Evolutionary conservation across 768 basidiomycete genomes (phyloP).

Genomic region (Pluteus cervinus): DNA sequence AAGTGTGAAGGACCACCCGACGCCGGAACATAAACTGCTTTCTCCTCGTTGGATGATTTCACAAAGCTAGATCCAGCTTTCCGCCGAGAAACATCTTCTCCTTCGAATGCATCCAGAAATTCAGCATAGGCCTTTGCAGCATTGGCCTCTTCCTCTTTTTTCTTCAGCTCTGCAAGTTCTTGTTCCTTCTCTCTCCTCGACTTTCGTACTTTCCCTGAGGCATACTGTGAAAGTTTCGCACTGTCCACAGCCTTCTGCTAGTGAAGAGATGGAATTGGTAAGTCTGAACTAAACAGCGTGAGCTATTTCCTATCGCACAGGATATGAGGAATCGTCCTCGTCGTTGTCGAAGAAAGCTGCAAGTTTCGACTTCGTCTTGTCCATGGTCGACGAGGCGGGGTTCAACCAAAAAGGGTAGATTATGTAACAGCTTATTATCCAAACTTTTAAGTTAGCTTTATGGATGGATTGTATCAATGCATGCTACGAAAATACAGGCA

Average conservation of each 20-base stretch:
- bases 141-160: constrained; percentile 73
- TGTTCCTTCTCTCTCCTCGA: constrained; percentile 89
- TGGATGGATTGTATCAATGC: neutral
- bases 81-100: constrained; percentile 49
- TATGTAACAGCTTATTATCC: too few species aligned
- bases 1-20: too few species aligned
- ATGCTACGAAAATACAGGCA: constrained; percentile 1
- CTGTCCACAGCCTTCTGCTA: constrained; percentile 86
- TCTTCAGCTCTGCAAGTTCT: constrained; percentile 88
- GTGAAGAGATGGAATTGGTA: constrained; percentile 48
- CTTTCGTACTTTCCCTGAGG: constrained; percentile 83
- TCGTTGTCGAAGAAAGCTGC: constrained; percentile 83
- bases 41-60: constrained; percentile 52
- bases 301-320: constrained; percentile 85
- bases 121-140: constrained; percentile 80
- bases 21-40: constrained; percentile 40
- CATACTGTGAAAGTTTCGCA: constrained; percentile 79
- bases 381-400: constrained; percentile 32
- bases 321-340: constrained; percentile 80
- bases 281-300: constrained; percentile 49
- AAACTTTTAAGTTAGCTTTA: too few species aligned
- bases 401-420: constrained; percentile 2
- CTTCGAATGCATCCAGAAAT: constrained; percentile 81
- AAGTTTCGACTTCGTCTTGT: constrained; percentile 61
- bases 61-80: constrained; percentile 52